phyloP scores from a whole-genome alignment of 306 rosid genomes.

The Fragaria iinumae region DNA sequence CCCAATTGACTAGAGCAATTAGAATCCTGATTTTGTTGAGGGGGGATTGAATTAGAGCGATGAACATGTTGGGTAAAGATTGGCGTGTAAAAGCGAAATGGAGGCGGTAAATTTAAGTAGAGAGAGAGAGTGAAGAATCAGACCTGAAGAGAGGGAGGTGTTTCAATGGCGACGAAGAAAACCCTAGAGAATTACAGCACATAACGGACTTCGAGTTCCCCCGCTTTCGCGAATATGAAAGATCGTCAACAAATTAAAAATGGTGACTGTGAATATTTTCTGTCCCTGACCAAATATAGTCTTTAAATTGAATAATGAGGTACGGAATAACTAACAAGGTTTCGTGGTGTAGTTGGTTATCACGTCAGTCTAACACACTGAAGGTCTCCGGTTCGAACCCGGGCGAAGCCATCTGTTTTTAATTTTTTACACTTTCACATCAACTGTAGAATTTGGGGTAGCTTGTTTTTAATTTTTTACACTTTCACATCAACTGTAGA shows the following conservation, averaged over 20 bases:
- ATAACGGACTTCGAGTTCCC: background rate
- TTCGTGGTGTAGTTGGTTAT: constrained; percentile 83
- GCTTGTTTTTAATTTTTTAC: too few relatives aligned
- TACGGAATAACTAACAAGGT: fast-evolving
- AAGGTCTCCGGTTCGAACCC: constrained; percentile 50
- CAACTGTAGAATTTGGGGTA: too few relatives aligned
- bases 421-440: too few relatives aligned
- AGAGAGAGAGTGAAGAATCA: background rate
- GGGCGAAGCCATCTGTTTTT: constrained; percentile 16
- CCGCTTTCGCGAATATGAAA: constrained; percentile 7
- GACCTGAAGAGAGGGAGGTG: constrained; percentile 11
- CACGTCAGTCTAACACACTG: constrained; percentile 99
- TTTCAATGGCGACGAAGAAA: background rate
- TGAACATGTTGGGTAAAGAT: background rate
- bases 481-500: too few relatives aligned
- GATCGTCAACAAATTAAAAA: background rate
- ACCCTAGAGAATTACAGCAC: constrained; percentile 12
- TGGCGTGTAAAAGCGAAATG: background rate
- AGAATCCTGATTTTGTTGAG: too few relatives aligned
- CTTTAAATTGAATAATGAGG: background rate
- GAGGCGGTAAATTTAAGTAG: background rate
- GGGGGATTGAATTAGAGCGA: background rate
- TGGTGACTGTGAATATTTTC: background rate
- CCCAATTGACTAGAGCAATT: background rate
- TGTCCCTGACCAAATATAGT: background rate